These are phyloP conservation scores for Plectosphaerella sp. DNA, from an alignment of 2,329 filamentous ascomycete species.

Conservation along the genomic window DNA sequence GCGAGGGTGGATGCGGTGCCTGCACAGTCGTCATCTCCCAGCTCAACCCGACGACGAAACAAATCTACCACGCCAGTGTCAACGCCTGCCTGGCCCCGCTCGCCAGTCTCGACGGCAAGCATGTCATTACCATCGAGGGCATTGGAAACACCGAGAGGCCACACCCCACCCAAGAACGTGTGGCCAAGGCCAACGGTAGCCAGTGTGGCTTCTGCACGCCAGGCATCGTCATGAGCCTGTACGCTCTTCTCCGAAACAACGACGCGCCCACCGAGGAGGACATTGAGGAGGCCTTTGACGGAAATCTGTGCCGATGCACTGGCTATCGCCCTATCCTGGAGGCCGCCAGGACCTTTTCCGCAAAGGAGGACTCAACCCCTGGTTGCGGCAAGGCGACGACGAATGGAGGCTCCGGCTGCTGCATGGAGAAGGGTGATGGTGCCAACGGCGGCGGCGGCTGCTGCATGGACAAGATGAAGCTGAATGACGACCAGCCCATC, in stretches of 20 bases:
- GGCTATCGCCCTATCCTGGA: slow-evolving; percentile 93
- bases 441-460: slow-evolving; percentile 47
- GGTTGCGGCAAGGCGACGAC: slow-evolving; percentile 45
- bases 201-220: slow-evolving; percentile 96
- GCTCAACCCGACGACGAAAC: slow-evolving; percentile 84
- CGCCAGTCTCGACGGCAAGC: slow-evolving; percentile 91
- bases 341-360: slow-evolving; percentile 84
- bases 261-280: slow-evolving; percentile 72
- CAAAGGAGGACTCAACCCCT: slow-evolving; percentile 32
- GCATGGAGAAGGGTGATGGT: slow-evolving; percentile 60
- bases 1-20: slow-evolving; percentile 93
- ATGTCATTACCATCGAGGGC: slow-evolving; percentile 96
- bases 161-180: slow-evolving; percentile 85
- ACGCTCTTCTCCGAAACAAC: slow-evolving; percentile 86
- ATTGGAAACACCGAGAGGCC: slow-evolving; percentile 85
- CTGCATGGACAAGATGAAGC: slow-evolving; percentile 59
- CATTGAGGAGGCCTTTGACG: slow-evolving; percentile 94
- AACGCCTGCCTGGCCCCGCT: slow-evolving; percentile 94
- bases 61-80: slow-evolving; percentile 93
- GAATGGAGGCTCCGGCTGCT: slow-evolving; percentile 58
- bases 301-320: slow-evolving; percentile 92
- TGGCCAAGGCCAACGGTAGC: slow-evolving; percentile 86
- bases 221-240: slow-evolving; percentile 96
- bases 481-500: slow-evolving; percentile 44
- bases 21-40: slow-evolving; percentile 95